Base-by-base conservation (phyloP, 192 early-diverging fungal species). In the Phlyctochytrium planicorne region DNA sequence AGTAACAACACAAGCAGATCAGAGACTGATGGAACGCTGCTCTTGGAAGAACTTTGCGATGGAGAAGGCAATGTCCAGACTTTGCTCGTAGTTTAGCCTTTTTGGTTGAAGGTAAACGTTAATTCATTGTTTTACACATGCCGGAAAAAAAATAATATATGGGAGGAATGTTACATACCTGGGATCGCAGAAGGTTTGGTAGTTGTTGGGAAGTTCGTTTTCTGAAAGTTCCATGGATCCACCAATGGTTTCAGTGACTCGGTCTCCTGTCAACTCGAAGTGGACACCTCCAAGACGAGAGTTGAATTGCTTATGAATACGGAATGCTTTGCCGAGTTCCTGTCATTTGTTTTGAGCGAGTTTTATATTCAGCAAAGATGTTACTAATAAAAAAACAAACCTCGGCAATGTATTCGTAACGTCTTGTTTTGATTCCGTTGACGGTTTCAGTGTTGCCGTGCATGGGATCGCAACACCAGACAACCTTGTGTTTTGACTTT, bases 401-500 rank as follows among this genome's bases (percentile, higher is more conserved):
- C n/a, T 67, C 69, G 57, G 92, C 90, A 65, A 99, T 99, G 57
- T 93, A 86, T 33, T 93, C 87, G 72, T 95, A 93, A 34, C 91
- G 84, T 35, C 97, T 81, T 1, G 97, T 99, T 80, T 98, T 97
- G 69, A 94, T 81, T 2, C 94, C 93, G 2, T 89, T 80, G 0
- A 91, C 88, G 16, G 87, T 87, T 64, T 92, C 91, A 17, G 95
- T 97, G 80, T 99, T 99, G 69, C 97, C 97, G 75, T 99, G 97
- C 94, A 96, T 97, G 14, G 97, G 97, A 74, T 99, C 97, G 78
- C 79, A 84, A 62, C 82, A 92, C 97, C 97, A 99, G 6, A 97
- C 94, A 0, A 94, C 93, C 71, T 85, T 81, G 79, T 97, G 94
- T 10, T 84, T 84, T 0, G 94, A 91, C 0, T 75, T 78, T 65